Base-by-base conservation (phyloP, 1,284 basidiomycete species). In the Ceratobasidium papillatum region DNA sequence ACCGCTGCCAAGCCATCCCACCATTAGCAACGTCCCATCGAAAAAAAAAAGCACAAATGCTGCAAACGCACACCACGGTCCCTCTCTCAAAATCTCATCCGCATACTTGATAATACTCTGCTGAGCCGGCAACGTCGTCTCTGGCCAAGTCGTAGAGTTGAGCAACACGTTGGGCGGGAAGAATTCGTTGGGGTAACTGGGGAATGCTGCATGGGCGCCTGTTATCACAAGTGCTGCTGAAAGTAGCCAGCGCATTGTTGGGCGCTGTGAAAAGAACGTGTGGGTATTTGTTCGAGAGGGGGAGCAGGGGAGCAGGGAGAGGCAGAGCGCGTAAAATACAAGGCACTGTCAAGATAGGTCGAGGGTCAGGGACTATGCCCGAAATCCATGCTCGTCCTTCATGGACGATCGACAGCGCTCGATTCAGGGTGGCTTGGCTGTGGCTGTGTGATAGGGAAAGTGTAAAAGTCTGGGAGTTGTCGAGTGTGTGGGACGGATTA, bases 141-240 rank as follows among this genome's bases (percentile, higher is more conserved):
- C 77, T 34, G 79, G 80, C 78, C 84, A 87, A 17, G 82, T 80
- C 41, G 71, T 54, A 61, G 58, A 81, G 8, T 81, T 77, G 11
- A 87, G 79, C 64, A 89, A 84, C 77, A 82, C 85, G 71, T 83
- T 80, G 0, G 88, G 87, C 76, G 87, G 83, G 69, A 88, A 82
- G 76, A 88, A 89, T 66, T 87, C 86, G 78, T 87, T 87, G 14
- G 85, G 84, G 75, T 88, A 89, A 75, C 83, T 85, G 3, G 76
- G 74, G 27, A 76, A 64, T 11, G 71, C 72, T 19, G 62, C 63
- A 19, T 41, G 73, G 2, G 64, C 54, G 22, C 63, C 47, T 17
- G 45, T 32, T 17, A 38, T n/a, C 17, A 30, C 47, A 5, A 65
- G 32, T 2, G 32, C 63, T 14, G 47, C 27, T 51, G 63, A 65